phyloP scores from a whole-genome alignment of 176 grass and related monocot species.

The Aechmea fasciata region DNA sequence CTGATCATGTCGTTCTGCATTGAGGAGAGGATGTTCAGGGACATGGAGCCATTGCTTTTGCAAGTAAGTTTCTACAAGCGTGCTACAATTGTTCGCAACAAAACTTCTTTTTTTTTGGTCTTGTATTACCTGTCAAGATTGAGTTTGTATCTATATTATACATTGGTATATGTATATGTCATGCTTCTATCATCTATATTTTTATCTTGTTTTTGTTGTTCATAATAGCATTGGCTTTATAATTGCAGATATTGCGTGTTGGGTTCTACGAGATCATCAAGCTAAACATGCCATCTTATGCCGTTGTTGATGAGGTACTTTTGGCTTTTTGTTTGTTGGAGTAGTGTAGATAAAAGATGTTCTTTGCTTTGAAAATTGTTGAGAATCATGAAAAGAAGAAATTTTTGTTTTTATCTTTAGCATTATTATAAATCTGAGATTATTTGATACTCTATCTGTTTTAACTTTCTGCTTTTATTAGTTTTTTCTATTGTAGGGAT shows the following conservation, averaged over 20 bases:
- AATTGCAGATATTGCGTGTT: constrained; percentile 76
- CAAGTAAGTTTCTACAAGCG: constrained; percentile 37
- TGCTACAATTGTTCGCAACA: not conserved
- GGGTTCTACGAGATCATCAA: constrained; percentile 90
- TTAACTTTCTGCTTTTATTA: no score
- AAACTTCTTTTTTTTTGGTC: not conserved
- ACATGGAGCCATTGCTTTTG: constrained; percentile 81
- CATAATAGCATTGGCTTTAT: not conserved
- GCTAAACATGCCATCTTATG: constrained; percentile 76
- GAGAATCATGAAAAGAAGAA: no score
- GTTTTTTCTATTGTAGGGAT: no score
- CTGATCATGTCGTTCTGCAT: constrained; percentile 85
- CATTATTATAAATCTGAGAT: no score
- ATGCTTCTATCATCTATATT: not conserved
- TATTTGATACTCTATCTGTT: no score
- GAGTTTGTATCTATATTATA: not conserved
- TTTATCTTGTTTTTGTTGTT: not conserved
- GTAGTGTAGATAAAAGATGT: no score
- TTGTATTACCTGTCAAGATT: not conserved
- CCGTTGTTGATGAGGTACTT: constrained; percentile 75
- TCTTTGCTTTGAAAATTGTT: no score
- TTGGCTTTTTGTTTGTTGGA: not conserved
- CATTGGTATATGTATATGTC: not conserved
- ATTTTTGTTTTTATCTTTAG: no score
- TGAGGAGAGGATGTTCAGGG: constrained; percentile 65